These are phyloP conservation scores for Solanum pinnatisectum DNA, from an alignment of 257 asterid genomes.

Conservation along the genomic window DNA sequence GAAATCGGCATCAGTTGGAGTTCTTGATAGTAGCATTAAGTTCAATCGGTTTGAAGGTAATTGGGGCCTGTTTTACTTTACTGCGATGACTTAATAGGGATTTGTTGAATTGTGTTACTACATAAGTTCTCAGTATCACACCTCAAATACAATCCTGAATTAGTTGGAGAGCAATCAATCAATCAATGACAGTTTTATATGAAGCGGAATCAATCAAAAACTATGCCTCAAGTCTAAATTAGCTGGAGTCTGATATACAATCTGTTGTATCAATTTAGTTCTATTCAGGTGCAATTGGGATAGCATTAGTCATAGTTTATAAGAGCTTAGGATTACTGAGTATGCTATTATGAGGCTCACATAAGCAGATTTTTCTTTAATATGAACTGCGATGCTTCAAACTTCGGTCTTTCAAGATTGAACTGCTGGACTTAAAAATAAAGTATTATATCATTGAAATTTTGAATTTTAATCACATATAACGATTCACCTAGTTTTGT, in stretches of 20 bases:
- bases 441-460: not conserved
- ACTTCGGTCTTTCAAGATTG: not conserved
- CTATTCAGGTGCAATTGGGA: not conserved
- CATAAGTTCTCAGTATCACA: not conserved
- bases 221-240: not conserved
- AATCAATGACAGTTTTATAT: not conserved
- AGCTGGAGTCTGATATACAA: not conserved
- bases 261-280: not conserved
- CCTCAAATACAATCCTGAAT: not conserved
- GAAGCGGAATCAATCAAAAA: not conserved
- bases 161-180: not conserved
- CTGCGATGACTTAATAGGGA: not conserved
- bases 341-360: not conserved
- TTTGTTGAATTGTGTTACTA: not conserved
- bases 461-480: not conserved
- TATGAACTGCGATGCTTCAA: not conserved
- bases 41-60: constrained; percentile 73
- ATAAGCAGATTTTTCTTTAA: not conserved
- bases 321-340: not conserved
- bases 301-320: not conserved
- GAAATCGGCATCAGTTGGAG: constrained; percentile 85
- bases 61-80: not conserved
- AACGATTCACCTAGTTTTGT: not conserved
- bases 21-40: constrained; percentile 75
- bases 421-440: not conserved